Evolutionary conservation across 768 basidiomycete genomes (phyloP).

Genomic region (Podaxis carcinomalis): DNA sequence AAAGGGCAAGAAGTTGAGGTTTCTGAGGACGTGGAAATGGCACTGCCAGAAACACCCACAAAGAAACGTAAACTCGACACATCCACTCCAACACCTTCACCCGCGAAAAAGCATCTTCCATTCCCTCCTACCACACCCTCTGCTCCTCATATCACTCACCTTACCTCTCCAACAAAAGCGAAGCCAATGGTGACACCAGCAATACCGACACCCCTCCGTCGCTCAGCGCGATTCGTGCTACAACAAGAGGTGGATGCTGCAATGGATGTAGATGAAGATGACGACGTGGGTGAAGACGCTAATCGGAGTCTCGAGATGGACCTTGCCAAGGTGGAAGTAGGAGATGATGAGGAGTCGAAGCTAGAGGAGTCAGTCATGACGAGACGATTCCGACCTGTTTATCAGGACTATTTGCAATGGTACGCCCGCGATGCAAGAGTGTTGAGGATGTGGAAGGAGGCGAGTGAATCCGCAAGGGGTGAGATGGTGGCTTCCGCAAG

Average conservation of each 20-base stretch:
- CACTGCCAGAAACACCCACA: slow-evolving; percentile 13
- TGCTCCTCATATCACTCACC: background rate
- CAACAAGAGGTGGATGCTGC: slow-evolving; percentile 6
- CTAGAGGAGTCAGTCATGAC: background rate
- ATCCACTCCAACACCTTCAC: background rate
- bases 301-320: slow-evolving; percentile 3
- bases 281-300: slow-evolving; percentile 7
- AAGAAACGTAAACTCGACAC: slow-evolving; percentile 15
- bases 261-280: slow-evolving; percentile 9
- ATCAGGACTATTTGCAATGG: slow-evolving; percentile 16
- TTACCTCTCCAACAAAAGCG: background rate
- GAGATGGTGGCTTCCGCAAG: background rate
- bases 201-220: slow-evolving; percentile 13
- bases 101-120: background rate
- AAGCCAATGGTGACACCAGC: slow-evolving; percentile 5
- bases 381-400: slow-evolving; percentile 14
- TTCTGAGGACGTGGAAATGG: background rate
- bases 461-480: background rate
- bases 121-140: slow-evolving; percentile 9
- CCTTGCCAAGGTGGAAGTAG: background rate
- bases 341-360: background rate
- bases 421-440: slow-evolving; percentile 9
- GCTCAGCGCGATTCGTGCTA: slow-evolving; percentile 10
- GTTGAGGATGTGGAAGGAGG: slow-evolving; percentile 3
- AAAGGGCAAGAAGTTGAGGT: background rate